A percentile compares a stretch with the other conserved stretches of the same genome.
Evolutionary conservation across 257 asterid species (phyloP).

Genomic region (Parsonsia alboflavescens): DNA sequence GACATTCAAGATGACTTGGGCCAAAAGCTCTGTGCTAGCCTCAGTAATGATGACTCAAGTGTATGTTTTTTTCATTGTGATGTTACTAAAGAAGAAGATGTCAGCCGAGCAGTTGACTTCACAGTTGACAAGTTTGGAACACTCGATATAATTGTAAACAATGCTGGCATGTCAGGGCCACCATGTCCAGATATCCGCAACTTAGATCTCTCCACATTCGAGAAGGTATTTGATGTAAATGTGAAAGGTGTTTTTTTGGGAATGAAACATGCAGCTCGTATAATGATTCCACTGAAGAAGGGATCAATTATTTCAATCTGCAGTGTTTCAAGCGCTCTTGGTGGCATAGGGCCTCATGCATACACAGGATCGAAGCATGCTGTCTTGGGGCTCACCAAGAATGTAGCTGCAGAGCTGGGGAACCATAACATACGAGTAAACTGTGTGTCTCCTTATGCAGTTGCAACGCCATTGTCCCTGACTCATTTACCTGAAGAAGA

Average conservation of each 20-base stretch:
- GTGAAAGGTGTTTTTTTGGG: slow-evolving; percentile 80
- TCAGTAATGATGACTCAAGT: slow-evolving; percentile 24
- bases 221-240: slow-evolving; percentile 55
- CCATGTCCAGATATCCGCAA: slow-evolving; percentile 76
- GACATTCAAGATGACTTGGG: slow-evolving; percentile 67
- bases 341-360: slow-evolving; percentile 65
- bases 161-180: slow-evolving; percentile 73
- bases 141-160: slow-evolving; percentile 82
- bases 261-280: slow-evolving; percentile 88
- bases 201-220: slow-evolving; percentile 55
- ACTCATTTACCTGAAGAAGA: slow-evolving; percentile 73
- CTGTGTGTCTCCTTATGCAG: slow-evolving; percentile 82
- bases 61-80: slow-evolving; percentile 54
- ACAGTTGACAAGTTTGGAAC: slow-evolving; percentile 60
- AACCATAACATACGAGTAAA: slow-evolving; percentile 74
- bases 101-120: slow-evolving; percentile 64
- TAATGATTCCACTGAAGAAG: slow-evolving; percentile 72
- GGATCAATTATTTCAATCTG: slow-evolving; percentile 71
- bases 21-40: slow-evolving; percentile 36
- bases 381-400: slow-evolving; percentile 71
- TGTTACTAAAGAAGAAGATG: slow-evolving; percentile 64
- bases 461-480: slow-evolving; percentile 57
- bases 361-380: slow-evolving; percentile 89
- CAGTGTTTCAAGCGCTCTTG: slow-evolving; percentile 55
- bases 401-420: slow-evolving; percentile 90